phyloP scores from a whole-genome alignment of 2,329 filamentous ascomycete genomes.

The Exophiala aquamarina region DNA sequence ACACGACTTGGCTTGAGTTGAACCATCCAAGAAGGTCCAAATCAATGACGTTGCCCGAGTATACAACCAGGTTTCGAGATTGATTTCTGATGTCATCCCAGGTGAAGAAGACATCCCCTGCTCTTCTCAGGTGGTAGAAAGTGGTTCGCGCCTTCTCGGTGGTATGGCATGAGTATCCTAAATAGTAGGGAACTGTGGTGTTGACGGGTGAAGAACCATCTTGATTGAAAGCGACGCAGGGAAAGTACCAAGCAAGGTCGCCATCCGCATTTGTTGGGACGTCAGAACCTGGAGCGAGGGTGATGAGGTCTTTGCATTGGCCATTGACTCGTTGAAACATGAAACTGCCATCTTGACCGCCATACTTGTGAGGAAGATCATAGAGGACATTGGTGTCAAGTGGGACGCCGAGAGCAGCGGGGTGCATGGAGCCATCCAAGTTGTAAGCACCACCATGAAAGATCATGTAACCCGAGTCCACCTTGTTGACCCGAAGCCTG shows the following conservation, averaged over 20 bases:
- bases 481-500: constrained; percentile 79
- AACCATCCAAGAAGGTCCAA: constrained; percentile 88
- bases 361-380: constrained; percentile 77
- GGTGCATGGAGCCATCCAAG: constrained; percentile 73
- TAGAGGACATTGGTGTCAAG: constrained; percentile 76
- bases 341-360: constrained; percentile 92
- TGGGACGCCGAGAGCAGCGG: constrained; percentile 75
- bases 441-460: constrained; percentile 93
- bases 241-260: constrained; percentile 95
- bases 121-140: constrained; percentile 71
- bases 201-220: constrained; percentile 84
- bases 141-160: constrained; percentile 63
- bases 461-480: constrained; percentile 84
- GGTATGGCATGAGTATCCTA: constrained; percentile 89
- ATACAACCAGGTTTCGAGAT: constrained; percentile 87
- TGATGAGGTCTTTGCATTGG: constrained; percentile 90
- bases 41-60: constrained; percentile 90
- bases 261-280: constrained; percentile 73
- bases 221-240: constrained; percentile 87
- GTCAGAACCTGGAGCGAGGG: constrained; percentile 65
- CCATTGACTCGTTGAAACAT: constrained; percentile 99
- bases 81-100: constrained; percentile 92
- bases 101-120: constrained; percentile 90
- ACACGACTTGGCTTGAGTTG: constrained; percentile 73
- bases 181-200: constrained; percentile 69